Base-by-base conservation (phyloP, 2,329 filamentous ascomycete species). In the Cladosporium sp. region DNA sequence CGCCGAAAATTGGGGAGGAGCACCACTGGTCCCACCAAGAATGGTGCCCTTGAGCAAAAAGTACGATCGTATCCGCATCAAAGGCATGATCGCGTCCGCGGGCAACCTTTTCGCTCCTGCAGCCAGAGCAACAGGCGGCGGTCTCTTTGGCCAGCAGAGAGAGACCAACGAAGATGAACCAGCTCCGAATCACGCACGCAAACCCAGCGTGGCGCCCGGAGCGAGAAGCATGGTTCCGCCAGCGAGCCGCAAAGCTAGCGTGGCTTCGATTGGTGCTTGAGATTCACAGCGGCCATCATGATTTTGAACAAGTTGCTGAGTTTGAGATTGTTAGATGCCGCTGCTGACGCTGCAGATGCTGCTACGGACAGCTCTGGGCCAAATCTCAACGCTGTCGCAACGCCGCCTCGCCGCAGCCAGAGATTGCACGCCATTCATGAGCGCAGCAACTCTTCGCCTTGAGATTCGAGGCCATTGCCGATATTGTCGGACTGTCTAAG, bases 1-100 rank as follows among this genome's bases (percentile, higher is more conserved):
- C 34, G 80, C 86, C 22, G 84, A 86, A 56, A 91, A 90, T 76
- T 72, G 67, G 66, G 86, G 86, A 43, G 92, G 93, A 0, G 86
- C 88, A 63, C 92, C 93, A 0, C 77, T 96, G 4, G 82, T 90
- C 28, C 84, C 86, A 7, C 86, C 89, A 51, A 76, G 76, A 2
- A 72, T 79, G 37, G 78, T 84, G 54, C 69, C 83, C 78, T 71
- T 76, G 43, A 67, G 70, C 50, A 67, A 69, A 25, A 86, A 84
- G 67, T 87, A 87, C 67, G 80, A 84, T 64, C 80, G 82, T 60
- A 81, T 86, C 37, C 82, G 84, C 39, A 83, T 87, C 75, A 85
- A 84, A 65, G 82, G 85, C 68, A 84, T 85, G 80, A 76, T 87
- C 36, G 80, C 79, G 5, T 82, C 83, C 61, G 83, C 83, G 0